Conservation (phyloP, 768 basidiomycete genomes). For the Psilocybe cyanescens region DNA sequence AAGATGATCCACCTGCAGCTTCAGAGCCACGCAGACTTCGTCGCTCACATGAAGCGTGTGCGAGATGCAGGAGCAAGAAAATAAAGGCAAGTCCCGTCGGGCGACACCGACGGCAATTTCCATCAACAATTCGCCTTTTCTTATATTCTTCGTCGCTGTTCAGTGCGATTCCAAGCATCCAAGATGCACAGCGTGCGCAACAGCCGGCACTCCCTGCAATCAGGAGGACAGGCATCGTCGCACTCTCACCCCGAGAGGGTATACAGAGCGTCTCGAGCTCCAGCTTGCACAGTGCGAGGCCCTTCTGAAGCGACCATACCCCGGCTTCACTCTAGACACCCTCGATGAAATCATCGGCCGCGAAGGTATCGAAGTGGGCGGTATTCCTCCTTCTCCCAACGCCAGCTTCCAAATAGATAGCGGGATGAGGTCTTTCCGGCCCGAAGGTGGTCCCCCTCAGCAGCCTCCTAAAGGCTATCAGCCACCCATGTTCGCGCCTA, state of each 20-base stretch:
- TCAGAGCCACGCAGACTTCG: constrained; percentile 77
- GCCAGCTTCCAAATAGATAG: constrained; percentile 36
- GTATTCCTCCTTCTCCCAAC: constrained; percentile 28
- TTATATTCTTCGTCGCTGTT: constrained; percentile 26
- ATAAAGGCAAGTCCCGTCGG: constrained; percentile 85
- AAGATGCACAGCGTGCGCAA: constrained; percentile 82
- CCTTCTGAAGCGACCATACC: constrained; percentile 74
- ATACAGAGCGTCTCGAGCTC: constrained; percentile 82
- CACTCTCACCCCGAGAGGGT: constrained; percentile 83
- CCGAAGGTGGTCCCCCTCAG: constrained; percentile 30
- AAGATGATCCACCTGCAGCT: constrained; percentile 48
- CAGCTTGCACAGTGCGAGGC: constrained; percentile 80
- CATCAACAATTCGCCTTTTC: constrained; percentile 47
- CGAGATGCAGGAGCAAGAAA: constrained; percentile 94
- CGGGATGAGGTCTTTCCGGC: constrained; percentile 33
- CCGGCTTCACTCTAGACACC: constrained; percentile 66
- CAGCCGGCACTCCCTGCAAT: constrained; percentile 78
- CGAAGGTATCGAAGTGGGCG: constrained; percentile 63
- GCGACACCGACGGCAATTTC: constrained; percentile 84
- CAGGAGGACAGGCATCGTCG: constrained; percentile 90
- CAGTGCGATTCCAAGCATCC: constrained; percentile 94
- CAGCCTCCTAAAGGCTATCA: constrained; percentile 37
- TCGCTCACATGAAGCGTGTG: constrained; percentile 91
- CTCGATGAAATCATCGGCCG: constrained; percentile 67
- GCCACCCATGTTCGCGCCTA: constrained; percentile 44